Evolutionary conservation across 306 rosid genomes (phyloP), one percentile per base, ranked within the genome.

Genomic region (Vigna unguiculata): DNA sequence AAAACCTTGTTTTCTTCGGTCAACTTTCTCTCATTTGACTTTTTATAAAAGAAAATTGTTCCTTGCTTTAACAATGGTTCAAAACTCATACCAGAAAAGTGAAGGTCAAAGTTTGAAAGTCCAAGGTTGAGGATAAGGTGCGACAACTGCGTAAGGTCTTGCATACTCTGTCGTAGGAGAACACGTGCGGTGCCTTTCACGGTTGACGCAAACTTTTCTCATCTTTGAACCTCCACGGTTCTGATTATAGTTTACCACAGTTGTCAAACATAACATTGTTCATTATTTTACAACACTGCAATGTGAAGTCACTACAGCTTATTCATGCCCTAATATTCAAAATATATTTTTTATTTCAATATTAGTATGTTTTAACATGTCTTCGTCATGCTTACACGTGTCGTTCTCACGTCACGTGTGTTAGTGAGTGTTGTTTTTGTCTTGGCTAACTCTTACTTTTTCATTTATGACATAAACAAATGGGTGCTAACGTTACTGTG

Each of bases 31-130:
- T 24, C 16, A 8, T 17, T 49, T 45, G 40, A 58, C 65, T 24
- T 58, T 66, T 48, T 58, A 17, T 59, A 7, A 3, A 59, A 53
- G 11, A 49, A 32, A 78, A 59, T 9, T 12, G 17, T 28, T 15
- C 2, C 2, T 7, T 46, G 46, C 19, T 47, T 66, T 14, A 55
- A 25, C 71, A 55, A 68, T 30, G 7, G 82, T 78, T 79, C 82
- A 82, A 75, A 64, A 20, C 16, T 79, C 61, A 24, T 4, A 17
- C 20, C 16, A 11, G 62, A 78, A 75, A 71, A 79, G 86, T 79
- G 82, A 76, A 75, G 58, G 79, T 85, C 84, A 79, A 79, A 82
- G 61, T 82, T 85, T 76, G 78, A 72, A 85, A 79, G 75, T 82
- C 84, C 10, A 46, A 36, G 67, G 17, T 59, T 51, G 19, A 55